Evolutionary conservation across 805 yeast species (phyloP), one percentile per base, ranked within the genome.

Genomic region (Ogataea neopini): DNA sequence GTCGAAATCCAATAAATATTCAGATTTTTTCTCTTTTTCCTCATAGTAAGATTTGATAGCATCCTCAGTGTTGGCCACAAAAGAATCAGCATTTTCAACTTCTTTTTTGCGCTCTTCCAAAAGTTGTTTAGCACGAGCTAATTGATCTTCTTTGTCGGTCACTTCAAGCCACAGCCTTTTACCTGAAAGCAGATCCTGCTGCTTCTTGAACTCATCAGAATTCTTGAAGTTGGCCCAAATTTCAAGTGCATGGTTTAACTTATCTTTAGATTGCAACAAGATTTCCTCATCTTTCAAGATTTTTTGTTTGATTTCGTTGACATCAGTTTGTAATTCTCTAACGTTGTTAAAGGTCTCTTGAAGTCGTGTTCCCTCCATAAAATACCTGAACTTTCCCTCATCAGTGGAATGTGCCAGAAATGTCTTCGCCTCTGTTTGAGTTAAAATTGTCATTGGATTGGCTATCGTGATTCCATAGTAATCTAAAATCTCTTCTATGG

Each of bases 341-440:
- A 81, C 74, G 58, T 84, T 81, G 13, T 72, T 74, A 30, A 76
- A 67, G n/a, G 85, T 81, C 37, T 83, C 87, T 47, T 82, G 83
- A 41, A 86, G 75, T 57, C 83, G 74, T 2, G 95, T 83, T 29
- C 96, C 97, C 44, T 79, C 78, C 87, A 86, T 84, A 62, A 92
- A 88, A 61, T 80, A 83, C 13, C 75, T 74, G 64, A 83, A 94
- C 65, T 90, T 88, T 40, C 79, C 84, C 29, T 73, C 74, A 49
- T 88, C 86, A 4, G 88, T 76, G 4, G 94, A 81, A 26, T 84
- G 80, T 0, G 96, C 86, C 52, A 94, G 69, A 61, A 94, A 94
- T 13, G 91, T 86, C 55, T 96, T 80, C 1, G 99, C 98, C 50
- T 84, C 87, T 57, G 94, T 97, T 64, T 94, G 99, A 1, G 96